Evolutionary conservation across 352 stramenopile genomes (phyloP).

Genomic region (Pythium oligandrum): DNA sequence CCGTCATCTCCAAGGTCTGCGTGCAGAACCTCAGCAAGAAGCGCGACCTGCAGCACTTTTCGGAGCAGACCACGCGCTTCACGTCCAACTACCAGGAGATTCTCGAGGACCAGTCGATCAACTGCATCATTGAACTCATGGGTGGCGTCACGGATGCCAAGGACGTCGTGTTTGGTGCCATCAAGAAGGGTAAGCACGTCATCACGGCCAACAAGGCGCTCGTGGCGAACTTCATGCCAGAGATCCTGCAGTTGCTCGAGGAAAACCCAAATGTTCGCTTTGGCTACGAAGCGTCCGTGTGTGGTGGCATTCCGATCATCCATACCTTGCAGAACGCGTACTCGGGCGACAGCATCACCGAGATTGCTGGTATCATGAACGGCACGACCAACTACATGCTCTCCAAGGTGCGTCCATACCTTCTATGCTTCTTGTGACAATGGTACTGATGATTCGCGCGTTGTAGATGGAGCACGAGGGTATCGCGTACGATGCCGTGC

Average conservation of each 20-base stretch:
- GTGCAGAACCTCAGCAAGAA: constrained; percentile 76
- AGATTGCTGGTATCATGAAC: constrained; percentile 96
- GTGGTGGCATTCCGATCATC: constrained; percentile 97
- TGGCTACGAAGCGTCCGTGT: constrained; percentile 94
- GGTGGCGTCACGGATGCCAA: constrained; percentile 93
- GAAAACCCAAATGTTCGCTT: constrained; percentile 83
- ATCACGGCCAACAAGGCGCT: constrained; percentile 98
- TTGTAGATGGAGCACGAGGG: constrained; percentile 90
- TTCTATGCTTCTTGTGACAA: neutral
- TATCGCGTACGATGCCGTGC: constrained; percentile 88
- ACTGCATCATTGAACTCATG: constrained; percentile 96
- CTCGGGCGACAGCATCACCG: constrained; percentile 89
- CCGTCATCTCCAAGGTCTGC: constrained; percentile 84
- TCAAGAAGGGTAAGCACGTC: constrained; percentile 91
- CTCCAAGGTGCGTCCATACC: constrained; percentile 54
- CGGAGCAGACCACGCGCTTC: constrained; percentile 34
- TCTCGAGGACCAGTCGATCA: constrained; percentile 90
- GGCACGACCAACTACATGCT: constrained; percentile 99
- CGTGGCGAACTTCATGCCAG: constrained; percentile 90
- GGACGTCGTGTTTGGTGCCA: constrained; percentile 89
- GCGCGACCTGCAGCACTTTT: constrained; percentile 60
- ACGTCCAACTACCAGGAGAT: constrained; percentile 81
- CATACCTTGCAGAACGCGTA: constrained; percentile 93
- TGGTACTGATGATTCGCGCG: constrained; percentile 2
- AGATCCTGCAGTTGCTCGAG: constrained; percentile 85